Percentiles rank a stretch among this genome's conserved stretches.
Conservation (phyloP, 495 filamentous ascomycete species). For the Penicillium odoratum region DNA sequence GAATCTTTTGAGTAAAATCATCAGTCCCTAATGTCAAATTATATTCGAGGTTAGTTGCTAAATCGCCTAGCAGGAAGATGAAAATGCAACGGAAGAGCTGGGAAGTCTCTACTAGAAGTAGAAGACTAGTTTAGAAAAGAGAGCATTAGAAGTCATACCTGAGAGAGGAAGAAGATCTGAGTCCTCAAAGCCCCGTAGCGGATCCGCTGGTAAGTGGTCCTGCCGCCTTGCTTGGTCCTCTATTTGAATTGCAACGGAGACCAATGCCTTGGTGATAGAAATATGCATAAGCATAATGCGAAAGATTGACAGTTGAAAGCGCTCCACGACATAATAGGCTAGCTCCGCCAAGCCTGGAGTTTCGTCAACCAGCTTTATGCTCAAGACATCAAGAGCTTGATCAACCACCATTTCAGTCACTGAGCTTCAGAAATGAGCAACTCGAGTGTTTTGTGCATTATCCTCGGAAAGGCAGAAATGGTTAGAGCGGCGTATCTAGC, state of each 20-base stretch:
- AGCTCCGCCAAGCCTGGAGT: conserved; percentile 78
- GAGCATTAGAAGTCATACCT: too few relatives aligned
- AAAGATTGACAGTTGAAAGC: too few relatives aligned
- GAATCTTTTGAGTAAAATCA: too few relatives aligned
- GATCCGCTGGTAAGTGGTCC: conserved; percentile 75
- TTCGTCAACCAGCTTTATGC: conserved; percentile 79
- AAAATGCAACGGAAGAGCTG: too few relatives aligned
- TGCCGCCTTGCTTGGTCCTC: conserved; percentile 85
- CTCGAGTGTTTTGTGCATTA: too few relatives aligned
- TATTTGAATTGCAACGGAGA: conserved; percentile 89
- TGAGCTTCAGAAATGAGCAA: conserved; percentile 85
- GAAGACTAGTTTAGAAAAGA: too few relatives aligned
- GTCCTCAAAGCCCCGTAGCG: conserved; percentile 65
- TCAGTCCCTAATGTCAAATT: too few relatives aligned
- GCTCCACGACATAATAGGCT: conserved; percentile 90
- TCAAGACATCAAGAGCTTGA: conserved; percentile 86
- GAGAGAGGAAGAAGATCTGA: conserved; percentile 86
- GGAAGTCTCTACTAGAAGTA: too few relatives aligned
- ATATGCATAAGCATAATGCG: conserved; percentile 99
- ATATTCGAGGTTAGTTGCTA: too few relatives aligned
- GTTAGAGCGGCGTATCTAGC: too few relatives aligned
- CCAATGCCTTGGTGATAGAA: conserved; percentile 87
- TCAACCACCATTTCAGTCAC: conserved; percentile 85
- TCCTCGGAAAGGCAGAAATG: too few relatives aligned
- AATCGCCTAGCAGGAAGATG: too few relatives aligned